Percentiles rank a stretch among this genome's conserved stretches.
Conservation (phyloP, 2,329 filamentous ascomycete species). For the Juglanconis juglandina region DNA sequence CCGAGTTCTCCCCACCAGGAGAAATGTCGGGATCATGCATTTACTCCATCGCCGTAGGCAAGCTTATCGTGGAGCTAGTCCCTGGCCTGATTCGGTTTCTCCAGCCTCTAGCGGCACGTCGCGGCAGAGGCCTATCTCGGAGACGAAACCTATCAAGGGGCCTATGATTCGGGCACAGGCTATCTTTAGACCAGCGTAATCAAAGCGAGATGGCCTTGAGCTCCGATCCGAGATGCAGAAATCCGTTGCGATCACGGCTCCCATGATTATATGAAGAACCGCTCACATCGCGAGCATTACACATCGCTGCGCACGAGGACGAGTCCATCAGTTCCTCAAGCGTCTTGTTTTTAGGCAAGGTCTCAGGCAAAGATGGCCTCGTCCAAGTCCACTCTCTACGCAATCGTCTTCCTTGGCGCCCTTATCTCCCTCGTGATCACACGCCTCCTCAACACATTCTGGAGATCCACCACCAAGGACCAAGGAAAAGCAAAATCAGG, state of each 20-base stretch:
- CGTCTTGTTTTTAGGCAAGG: background rate
- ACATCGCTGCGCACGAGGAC: background rate
- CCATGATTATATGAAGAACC: background rate
- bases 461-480: background rate
- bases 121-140: constrained; percentile 16
- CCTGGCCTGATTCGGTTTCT: background rate
- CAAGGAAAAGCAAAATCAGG: background rate
- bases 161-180: constrained; percentile 1
- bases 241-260: background rate
- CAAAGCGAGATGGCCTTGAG: constrained; percentile 1
- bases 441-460: constrained; percentile 2
- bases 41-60: constrained; percentile 1
- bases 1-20: background rate
- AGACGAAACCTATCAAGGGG: constrained; percentile 2
- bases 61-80: constrained; percentile 11
- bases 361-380: background rate
- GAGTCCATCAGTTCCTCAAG: background rate
- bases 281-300: background rate
- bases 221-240: background rate
- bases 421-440: background rate
- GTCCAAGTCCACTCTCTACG: constrained; percentile 3
- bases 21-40: constrained; percentile 3
- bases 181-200: constrained; percentile 2
- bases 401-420: constrained; percentile 1
- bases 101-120: constrained; percentile 8